Evolutionary conservation across 495 filamentous ascomycete species (phyloP), one percentile per base, ranked within the genome.

Genomic region (Amphirosellinia nigrospora): DNA sequence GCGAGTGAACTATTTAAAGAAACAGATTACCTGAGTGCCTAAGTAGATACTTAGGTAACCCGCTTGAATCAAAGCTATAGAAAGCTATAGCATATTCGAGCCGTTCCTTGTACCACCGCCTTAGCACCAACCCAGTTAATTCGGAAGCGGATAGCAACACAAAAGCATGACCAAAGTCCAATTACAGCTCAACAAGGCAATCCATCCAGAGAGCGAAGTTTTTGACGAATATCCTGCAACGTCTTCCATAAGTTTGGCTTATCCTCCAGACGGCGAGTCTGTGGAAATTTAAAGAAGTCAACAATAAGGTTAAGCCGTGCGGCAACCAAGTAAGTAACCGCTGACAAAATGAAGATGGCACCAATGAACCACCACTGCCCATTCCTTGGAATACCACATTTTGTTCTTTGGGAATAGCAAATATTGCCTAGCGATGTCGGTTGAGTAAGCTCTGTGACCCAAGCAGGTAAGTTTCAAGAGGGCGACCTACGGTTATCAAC

Each of bases 271-370:
- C 52, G 11, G 5, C 13, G 30, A n/a, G 28, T n/a, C 52, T 30
- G 9, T 34, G 52, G 52, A 34, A 56, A 56, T 56, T 56, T 56
- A 8, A 56, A 56, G 26, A 56, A 56, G 15, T 56, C 52, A 56
- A 56, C 30, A 34, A 56, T 56, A 28, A 34, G 52, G 15, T 34
- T 34, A 0, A 56, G 52, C 26, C 52, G 34, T 56, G 52, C 52
- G 16, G 16, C 52, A 34, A 56, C 52, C 7, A 56, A 56, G 5
- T 56, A 56, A 56, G 53, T 56, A 32, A 36, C 16, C 28, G 15
- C 53, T 10, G 30, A 36, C 0, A 36, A 19, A 10, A 56, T 32
- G 53, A 56, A 21, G 15, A 56, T 56, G 32, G 16, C 26, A 3
- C 53, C 53, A 36, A 56, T 10, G 10, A 56, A 56, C 53, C 53